A percentile compares a stretch with the other conserved stretches of the same genome.
Evolutionary conservation across 768 basidiomycete species (phyloP).

Genomic region (Favolaschia claudopus): DNA sequence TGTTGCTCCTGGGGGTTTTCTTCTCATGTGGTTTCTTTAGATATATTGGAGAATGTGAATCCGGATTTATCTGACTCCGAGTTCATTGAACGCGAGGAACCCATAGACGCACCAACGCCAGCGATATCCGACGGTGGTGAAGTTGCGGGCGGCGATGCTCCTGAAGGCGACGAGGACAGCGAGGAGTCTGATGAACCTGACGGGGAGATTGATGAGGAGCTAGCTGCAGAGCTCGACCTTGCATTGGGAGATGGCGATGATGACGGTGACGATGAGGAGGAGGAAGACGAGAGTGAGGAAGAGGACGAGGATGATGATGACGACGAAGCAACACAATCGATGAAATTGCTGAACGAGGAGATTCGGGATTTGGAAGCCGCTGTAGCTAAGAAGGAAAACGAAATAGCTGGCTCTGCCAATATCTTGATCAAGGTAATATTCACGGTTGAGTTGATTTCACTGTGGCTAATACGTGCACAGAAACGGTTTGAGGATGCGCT

Average conservation of each 20-base stretch:
- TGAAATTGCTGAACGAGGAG: slow-evolving; percentile 86
- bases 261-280: slow-evolving; percentile 71
- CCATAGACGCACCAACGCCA: slow-evolving; percentile 77
- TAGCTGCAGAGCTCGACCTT: slow-evolving; percentile 86
- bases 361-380: slow-evolving; percentile 90
- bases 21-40: slow-evolving; percentile 48
- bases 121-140: slow-evolving; percentile 70
- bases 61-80: slow-evolving; percentile 92
- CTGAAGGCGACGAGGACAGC: slow-evolving; percentile 65
- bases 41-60: slow-evolving; percentile 89
- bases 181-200: slow-evolving; percentile 70
- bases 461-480: slow-evolving; percentile 42
- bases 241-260: slow-evolving; percentile 78
- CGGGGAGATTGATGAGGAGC: slow-evolving; percentile 87
- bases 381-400: slow-evolving; percentile 82
- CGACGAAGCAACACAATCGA: slow-evolving; percentile 79
- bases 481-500: slow-evolving; percentile 94
- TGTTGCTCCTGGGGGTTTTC: background rate
- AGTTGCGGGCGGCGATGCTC: slow-evolving; percentile 62
- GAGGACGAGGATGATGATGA: slow-evolving; percentile 78
- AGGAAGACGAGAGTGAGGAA: slow-evolving; percentile 70
- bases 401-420: slow-evolving; percentile 85
- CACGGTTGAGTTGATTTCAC: background rate
- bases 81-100: slow-evolving; percentile 73
- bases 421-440: slow-evolving; percentile 78